Conservation (phyloP, 139 green algal species). For the Spirogloea muscicola region DNA sequence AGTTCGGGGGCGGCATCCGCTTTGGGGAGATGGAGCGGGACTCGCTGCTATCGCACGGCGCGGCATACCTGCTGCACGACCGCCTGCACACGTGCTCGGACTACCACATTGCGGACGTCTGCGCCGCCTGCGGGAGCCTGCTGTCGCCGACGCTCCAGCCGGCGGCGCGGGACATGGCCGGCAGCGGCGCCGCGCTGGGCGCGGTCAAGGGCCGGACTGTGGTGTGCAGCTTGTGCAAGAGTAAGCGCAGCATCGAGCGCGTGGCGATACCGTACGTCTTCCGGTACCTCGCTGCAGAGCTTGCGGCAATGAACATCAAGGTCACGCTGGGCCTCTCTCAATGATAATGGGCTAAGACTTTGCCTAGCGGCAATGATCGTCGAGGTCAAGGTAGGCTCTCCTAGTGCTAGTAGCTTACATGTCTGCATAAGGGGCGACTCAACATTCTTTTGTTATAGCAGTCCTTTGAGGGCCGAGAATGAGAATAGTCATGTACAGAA, state of each 20-base stretch:
- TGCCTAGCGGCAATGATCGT: too few species aligned
- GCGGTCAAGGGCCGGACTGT: too few species aligned
- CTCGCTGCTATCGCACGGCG: conserved; percentile 89
- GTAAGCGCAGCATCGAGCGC: conserved; percentile 23
- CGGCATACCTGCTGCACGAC: conserved; percentile 93
- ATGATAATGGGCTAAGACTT: too few species aligned
- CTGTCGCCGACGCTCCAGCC: conserved; percentile 49
- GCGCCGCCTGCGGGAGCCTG: conserved; percentile 73
- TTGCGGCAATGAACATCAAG: conserved; percentile 63
- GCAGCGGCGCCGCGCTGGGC: not conserved
- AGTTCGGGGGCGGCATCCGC: conserved; percentile 92
- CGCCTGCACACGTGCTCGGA: conserved; percentile 83
- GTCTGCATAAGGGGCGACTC: too few species aligned
- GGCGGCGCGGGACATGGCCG: conserved; percentile 7
- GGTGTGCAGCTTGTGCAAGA: conserved; percentile 44
- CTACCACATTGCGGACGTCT: conserved; percentile 83
- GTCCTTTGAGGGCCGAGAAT: too few species aligned
- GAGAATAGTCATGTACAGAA: too few species aligned
- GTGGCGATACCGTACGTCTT: conserved; percentile 60
- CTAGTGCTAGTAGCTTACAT: too few species aligned
- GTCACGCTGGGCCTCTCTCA: too few species aligned
- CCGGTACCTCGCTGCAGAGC: conserved; percentile 53
- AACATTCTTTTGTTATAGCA: too few species aligned
- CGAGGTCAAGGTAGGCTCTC: too few species aligned
- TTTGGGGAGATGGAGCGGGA: conserved; percentile 99